A percentile compares a stretch with the other conserved stretches of the same genome.
These are phyloP conservation scores for Chaetomium sp. DNA, from an alignment of 2,329 filamentous ascomycete species.

Conservation along the genomic window DNA sequence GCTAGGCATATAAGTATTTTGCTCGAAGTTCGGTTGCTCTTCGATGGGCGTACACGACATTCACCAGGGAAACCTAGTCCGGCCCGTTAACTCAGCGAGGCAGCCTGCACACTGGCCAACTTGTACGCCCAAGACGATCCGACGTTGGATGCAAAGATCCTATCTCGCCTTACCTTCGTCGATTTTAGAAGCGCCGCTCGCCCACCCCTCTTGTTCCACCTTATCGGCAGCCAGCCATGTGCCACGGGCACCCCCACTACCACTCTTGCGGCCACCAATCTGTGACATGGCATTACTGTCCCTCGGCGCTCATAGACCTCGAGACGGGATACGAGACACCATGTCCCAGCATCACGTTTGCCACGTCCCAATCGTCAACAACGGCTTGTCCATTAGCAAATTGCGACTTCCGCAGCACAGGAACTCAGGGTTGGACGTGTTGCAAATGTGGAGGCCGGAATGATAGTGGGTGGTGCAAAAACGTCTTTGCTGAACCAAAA, in stretches of 20 bases:
- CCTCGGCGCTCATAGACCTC: slow-evolving; percentile 42
- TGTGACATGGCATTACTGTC: slow-evolving; percentile 50
- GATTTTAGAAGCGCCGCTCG: background rate
- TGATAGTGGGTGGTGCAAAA: slow-evolving; percentile 46
- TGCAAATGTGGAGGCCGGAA: slow-evolving; percentile 49
- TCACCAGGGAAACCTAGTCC: background rate
- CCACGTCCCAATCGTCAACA: slow-evolving; percentile 37
- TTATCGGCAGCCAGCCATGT: slow-evolving; percentile 35
- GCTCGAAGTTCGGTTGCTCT: background rate
- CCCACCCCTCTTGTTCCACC: background rate
- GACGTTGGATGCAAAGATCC: background rate
- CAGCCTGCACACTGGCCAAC: background rate
- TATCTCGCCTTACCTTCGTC: background rate
- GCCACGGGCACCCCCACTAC: slow-evolving; percentile 46
- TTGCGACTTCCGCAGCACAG: slow-evolving; percentile 45
- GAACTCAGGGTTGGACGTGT: slow-evolving; percentile 47
- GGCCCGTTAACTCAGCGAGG: background rate
- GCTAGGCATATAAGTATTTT: slow-evolving; percentile 1
- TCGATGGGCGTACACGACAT: background rate
- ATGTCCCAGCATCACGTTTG: slow-evolving; percentile 44
- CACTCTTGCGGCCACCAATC: slow-evolving; percentile 50
- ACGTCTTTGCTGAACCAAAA: slow-evolving; percentile 26
- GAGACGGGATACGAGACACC: slow-evolving; percentile 44
- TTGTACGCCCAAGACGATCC: too few relatives aligned
- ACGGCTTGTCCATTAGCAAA: slow-evolving; percentile 43